phyloP scores from a whole-genome alignment of 805 yeast genomes.

The Scheffersomyces lignosus region DNA sequence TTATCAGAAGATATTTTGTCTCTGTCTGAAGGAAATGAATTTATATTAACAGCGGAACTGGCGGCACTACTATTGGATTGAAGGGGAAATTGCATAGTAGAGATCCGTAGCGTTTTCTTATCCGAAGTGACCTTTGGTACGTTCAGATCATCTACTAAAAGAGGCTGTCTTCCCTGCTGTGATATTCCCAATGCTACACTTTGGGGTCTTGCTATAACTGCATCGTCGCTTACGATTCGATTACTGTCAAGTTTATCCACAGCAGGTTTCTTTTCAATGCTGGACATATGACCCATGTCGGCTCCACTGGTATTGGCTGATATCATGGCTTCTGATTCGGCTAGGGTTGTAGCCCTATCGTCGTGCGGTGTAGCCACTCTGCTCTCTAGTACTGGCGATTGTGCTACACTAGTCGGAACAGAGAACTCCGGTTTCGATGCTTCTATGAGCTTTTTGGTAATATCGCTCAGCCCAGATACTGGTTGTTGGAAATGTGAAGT shows the following conservation, averaged over 20 bases:
- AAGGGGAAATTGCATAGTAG: conserved; percentile 21
- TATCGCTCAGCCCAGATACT: too few relatives aligned
- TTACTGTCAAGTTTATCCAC: not conserved
- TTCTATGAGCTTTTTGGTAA: too few relatives aligned
- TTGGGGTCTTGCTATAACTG: not conserved
- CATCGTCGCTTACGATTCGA: not conserved
- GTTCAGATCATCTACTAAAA: conserved; percentile 3
- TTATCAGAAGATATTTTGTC: too few relatives aligned
- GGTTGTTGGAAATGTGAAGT: too few relatives aligned
- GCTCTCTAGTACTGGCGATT: not conserved
- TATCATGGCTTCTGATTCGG: too few relatives aligned
- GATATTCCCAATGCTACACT: not conserved
- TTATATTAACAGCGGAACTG: conserved; percentile 33
- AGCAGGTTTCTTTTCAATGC: not conserved
- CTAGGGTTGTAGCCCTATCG: too few relatives aligned
- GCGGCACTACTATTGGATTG: conserved; percentile 27
- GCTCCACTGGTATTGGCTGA: too few relatives aligned
- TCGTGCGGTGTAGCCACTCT: not conserved
- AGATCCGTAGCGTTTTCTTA: conserved; percentile 30
- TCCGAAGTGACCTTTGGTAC: conserved; percentile 37
- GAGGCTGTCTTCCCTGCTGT: not conserved
- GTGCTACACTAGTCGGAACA: not conserved
- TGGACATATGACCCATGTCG: not conserved
- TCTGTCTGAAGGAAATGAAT: conserved; percentile 14
- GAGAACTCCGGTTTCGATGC: not conserved